Base-by-base conservation (phyloP, 805 yeast genomes). In the Saccharomycopsis fodiens region DNA sequence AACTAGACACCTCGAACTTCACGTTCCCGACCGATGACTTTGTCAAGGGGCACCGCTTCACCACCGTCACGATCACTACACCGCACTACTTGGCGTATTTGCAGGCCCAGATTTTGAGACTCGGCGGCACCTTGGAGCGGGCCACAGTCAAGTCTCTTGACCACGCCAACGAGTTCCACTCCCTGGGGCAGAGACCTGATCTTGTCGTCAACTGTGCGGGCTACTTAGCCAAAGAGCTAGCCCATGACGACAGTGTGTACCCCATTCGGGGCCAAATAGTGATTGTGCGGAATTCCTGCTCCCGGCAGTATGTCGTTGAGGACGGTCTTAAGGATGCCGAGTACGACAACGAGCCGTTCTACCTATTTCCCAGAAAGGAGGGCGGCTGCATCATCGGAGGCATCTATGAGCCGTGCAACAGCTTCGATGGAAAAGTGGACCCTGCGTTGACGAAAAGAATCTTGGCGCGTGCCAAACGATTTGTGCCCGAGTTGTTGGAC, bases 301-400 rank as follows among this genome's bases (percentile, higher is more conserved):
- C 62, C 52, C 57, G 56, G 52, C 63, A 73, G 64, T 52, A 66
- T 20, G 53, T 57, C 30, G 59, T 61, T 12, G 59, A 63, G 3
- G 50, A 54, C 17, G 44, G 53, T 16, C 56, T 59, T 1, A 22
- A 47, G 12, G 50, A 30, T 21, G 65, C 67, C 0, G 63, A 63
- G 42, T 55, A 52, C 41, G 59, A 57, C 1, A 57, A 61, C 35
- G 87, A 82, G 52, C 56, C 64, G 41, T 61, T 79, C 22, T 80
- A 81, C 55, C 63, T 76, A 30, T 74, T 81, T 68, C 87, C 87
- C n/a, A 62, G 87, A 46, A 75, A 74, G 50, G 87, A 81, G 61
- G 86, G 87, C n/a, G 85, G 84, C 38, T 67, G 76, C 29, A 75
- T 81, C 34, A 69, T 81, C 46, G 88, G 87, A 2, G 88, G 87